These are phyloP conservation scores for Plasmodium malariae DNA, from an alignment of 169 alveolate species.

Conservation along the genomic window DNA sequence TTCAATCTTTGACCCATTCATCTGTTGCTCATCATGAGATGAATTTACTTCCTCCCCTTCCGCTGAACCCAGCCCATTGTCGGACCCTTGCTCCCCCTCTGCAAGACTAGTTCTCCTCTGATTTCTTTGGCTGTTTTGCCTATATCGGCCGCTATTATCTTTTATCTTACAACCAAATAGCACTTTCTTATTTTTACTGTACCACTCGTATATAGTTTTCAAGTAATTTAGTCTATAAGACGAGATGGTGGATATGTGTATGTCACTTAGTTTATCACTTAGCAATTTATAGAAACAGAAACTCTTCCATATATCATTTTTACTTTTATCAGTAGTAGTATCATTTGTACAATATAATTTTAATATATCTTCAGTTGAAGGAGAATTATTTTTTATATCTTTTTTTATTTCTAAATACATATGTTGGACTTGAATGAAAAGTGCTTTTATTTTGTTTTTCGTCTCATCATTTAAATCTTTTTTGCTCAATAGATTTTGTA, in stretches of 20 bases:
- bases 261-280: constrained; percentile 38
- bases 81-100: background rate
- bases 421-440: constrained; percentile 55
- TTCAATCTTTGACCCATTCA: background rate
- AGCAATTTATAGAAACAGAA: constrained; percentile 54
- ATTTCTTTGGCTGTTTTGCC: background rate
- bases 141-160: background rate
- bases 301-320: constrained; percentile 22
- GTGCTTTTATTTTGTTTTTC: constrained; percentile 61
- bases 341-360: constrained; percentile 41
- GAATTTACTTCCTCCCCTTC: background rate
- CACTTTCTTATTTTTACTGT: constrained; percentile 27
- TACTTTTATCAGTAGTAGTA: constrained; percentile 1
- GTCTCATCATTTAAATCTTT: constrained; percentile 37
- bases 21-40: no score
- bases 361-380: constrained; percentile 39
- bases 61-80: background rate
- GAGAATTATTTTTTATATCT: constrained; percentile 42
- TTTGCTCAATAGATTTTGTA: constrained; percentile 29
- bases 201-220: constrained; percentile 54
- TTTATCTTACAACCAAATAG: constrained; percentile 11
- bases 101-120: background rate
- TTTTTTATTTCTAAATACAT: constrained; percentile 54
- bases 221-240: constrained; percentile 33
- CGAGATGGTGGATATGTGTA: constrained; percentile 59